Base-by-base conservation (phyloP, 371 early-diverging fungal genomes). In the Dinochytrium kinnereticum region DNA sequence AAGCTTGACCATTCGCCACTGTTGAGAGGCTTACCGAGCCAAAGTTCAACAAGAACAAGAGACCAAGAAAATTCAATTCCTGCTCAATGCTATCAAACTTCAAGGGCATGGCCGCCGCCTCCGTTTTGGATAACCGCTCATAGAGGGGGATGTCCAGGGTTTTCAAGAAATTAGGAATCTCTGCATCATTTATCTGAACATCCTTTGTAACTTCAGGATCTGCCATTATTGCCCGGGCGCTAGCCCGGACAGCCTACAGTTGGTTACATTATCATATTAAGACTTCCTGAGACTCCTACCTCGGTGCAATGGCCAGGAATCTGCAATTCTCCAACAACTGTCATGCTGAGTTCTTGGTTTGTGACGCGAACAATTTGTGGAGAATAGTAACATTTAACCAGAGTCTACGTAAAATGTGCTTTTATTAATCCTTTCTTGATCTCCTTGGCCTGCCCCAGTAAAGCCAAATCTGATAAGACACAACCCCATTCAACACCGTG, bases 391-490 rank as follows among this genome's bases (percentile, higher is more conserved):
- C n/a, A n/a, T n/a, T n/a, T n/a, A n/a, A n/a, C n/a, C n/a, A n/a
- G n/a, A n/a, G n/a, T n/a, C n/a, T n/a, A n/a, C n/a, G n/a, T n/a
- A 26, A 53, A 53, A 53, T n/a, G 26, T 53, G 17, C 7, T 26
- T 53, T 5, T 26, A 53, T 53, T 26, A 53, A 53, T 53, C 26
- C 55, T 53, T 53, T 26, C 55, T 5, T 5, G 26, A 53, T 69
- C 68, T 76, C 49, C 69, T 66, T n/a, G 64, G 57, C 50, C 59
- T 37, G 17, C 77, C 74, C 77, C 73, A 77, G 61, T 82, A 97
- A 15, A 88, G 82, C 51, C 92, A 76, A 83, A 96, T 87, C 82
- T 97, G 97, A 7, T 88, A 70, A 10, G 91, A 88, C 33, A 98
- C 80, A 31, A 94, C 75, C 24, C 89, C 91, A 81, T 96, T 96